Evolutionary conservation across 2,329 filamentous ascomycete genomes (phyloP), one percentile per base, ranked within the genome.

Genomic region (Trichoderma atroviride): DNA sequence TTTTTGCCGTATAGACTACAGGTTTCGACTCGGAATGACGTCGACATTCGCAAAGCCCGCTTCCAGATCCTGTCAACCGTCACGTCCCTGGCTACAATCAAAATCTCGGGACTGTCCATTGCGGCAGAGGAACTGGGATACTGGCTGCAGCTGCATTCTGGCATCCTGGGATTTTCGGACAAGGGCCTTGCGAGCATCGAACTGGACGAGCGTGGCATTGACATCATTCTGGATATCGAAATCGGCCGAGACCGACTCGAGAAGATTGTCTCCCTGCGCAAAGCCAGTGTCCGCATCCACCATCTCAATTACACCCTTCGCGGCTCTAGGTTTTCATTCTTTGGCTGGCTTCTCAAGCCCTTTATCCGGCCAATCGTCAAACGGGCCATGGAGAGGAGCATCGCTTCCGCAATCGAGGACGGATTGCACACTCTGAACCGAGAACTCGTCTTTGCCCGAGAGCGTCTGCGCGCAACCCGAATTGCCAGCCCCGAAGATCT

Each of bases 71-170:
- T 86, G 2, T 89, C 91, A 0, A 81, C 80, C 7, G 83, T 91
- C 68, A 91, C 88, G 29, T 94, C 92, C 0, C 83, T 92, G 2
- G 86, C 96, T 72, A 92, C 91, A 1, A 85, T 97, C 75, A 92
- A 92, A 72, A 82, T 97, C 50, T 90, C 93, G 72, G 95, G 95
- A 0, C 82, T 98, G 10, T 96, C 93, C 0, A 85, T 96, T 66
- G 89, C 91, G 52, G 94, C 94, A 3, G 89, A 95, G 29, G 94
- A 97, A 71, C 84, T 98, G 37, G 95, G 95, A 29, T 98, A 94
- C 82, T 96, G 94, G 89, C 83, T 97, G 37, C 91, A 92, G 11
- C 86, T 92, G 0, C 94, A 96, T 77, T 88, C 89, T 16, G 90
- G 92, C 2, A 78, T 96, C 2, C 83, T 97, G 60, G 89, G 89